Evolutionary conservation across 257 asterid genomes (phyloP).

Genomic region (Leonotis leonurus): DNA sequence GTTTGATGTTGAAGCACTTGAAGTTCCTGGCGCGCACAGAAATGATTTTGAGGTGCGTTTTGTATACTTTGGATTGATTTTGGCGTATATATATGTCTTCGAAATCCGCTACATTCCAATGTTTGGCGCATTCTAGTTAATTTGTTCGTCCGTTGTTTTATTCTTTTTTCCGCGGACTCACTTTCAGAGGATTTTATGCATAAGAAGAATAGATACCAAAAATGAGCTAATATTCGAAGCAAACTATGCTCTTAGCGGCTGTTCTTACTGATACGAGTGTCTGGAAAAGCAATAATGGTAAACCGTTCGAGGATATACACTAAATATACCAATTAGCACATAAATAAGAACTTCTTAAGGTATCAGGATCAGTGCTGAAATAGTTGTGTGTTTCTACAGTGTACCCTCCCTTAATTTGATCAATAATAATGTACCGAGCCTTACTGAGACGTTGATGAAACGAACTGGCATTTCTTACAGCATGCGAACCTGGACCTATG

Average conservation of each 20-base stretch:
- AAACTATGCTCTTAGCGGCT: background rate
- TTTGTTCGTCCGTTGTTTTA: too few species aligned
- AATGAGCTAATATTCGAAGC: slow-evolving; percentile 6
- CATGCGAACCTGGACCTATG: too few species aligned
- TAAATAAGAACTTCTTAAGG: background rate
- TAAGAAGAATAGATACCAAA: background rate
- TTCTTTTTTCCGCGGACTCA: too few species aligned
- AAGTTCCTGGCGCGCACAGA: slow-evolving; percentile 80
- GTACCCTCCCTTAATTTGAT: background rate
- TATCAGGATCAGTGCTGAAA: slow-evolving; percentile 6
- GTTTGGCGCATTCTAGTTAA: slow-evolving; percentile 5
- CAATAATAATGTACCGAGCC: background rate
- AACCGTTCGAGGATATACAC: too few species aligned
- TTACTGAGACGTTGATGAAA: background rate
- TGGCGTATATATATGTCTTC: background rate
- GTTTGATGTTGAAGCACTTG: slow-evolving; percentile 93
- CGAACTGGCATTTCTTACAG: too few species aligned
- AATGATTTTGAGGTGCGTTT: slow-evolving; percentile 66
- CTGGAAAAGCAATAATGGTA: background rate
- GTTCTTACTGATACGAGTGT: background rate
- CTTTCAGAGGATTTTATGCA: slow-evolving; percentile 9
- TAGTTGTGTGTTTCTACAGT: background rate
- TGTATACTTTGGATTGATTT: background rate
- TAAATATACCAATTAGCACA: background rate
- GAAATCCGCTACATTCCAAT: background rate